These are phyloP conservation scores for Microthyrium microscopicum DNA, from an alignment of 2,329 filamentous ascomycete genomes.

Conservation along the genomic window DNA sequence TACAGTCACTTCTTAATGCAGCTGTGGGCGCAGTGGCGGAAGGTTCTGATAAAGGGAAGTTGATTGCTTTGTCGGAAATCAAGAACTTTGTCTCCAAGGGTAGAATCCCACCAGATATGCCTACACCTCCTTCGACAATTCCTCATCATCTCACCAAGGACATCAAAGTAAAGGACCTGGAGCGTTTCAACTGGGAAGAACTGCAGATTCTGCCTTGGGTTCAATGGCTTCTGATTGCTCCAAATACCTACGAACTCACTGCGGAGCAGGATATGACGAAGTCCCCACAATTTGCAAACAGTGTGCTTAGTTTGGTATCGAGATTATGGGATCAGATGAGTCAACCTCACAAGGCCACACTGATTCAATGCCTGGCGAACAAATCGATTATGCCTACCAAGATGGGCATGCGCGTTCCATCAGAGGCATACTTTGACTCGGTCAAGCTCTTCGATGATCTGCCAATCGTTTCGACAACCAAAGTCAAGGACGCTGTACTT, in stretches of 20 bases:
- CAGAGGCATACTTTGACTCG: slow-evolving; percentile 79
- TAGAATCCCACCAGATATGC: slow-evolving; percentile 65
- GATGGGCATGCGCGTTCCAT: slow-evolving; percentile 69
- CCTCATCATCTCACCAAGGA: slow-evolving; percentile 67
- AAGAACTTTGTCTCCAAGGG: slow-evolving; percentile 57
- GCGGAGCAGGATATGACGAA: slow-evolving; percentile 54
- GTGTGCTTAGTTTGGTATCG: slow-evolving; percentile 64
- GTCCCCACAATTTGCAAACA: slow-evolving; percentile 56
- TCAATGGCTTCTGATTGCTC: slow-evolving; percentile 56
- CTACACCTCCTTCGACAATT: slow-evolving; percentile 65
- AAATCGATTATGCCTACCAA: slow-evolving; percentile 78
- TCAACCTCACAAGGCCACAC: slow-evolving; percentile 44
- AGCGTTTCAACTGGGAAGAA: slow-evolving; percentile 72
- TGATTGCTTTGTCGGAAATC: slow-evolving; percentile 65
- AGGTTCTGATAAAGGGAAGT: slow-evolving; percentile 39
- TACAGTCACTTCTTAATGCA: slow-evolving; percentile 58
- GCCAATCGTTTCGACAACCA: slow-evolving; percentile 54
- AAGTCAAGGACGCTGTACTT: slow-evolving; percentile 83
- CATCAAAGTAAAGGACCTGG: slow-evolving; percentile 50
- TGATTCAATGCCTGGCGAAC: slow-evolving; percentile 44
- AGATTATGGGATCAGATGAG: slow-evolving; percentile 81
- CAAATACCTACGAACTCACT: slow-evolving; percentile 39
- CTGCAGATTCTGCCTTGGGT: slow-evolving; percentile 78
- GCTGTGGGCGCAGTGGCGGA: slow-evolving; percentile 41
- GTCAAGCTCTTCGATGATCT: slow-evolving; percentile 92